Evolutionary conservation across 805 yeast species (phyloP), one percentile per base, ranked within the genome.

Genomic region (Candida krabiensis): DNA sequence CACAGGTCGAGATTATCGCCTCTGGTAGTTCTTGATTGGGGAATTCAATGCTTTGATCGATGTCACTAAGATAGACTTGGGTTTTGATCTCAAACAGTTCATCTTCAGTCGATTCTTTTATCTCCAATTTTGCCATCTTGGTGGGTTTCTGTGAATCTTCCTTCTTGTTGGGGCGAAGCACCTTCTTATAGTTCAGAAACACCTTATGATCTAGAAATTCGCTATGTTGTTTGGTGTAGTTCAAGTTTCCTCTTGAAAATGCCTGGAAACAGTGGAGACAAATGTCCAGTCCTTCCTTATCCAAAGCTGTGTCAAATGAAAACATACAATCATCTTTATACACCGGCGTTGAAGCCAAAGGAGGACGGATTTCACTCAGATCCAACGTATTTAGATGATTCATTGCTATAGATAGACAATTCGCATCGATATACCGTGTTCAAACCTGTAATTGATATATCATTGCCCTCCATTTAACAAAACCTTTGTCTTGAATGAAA

Each of bases 291-390:
- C 95, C 95, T 5, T 57, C 37, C 9, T 50, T 46, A 33, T 73
- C 75, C 35, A 66, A 63, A 4, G 86, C 76, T 0, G 86, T 79
- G 44, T 81, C 91, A 55, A 84, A 91, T 37, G 90, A 83, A 63
- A 77, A 91, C 66, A 85, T 84, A 57, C 97, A 90, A 49, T 89
- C 96, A 64, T 91, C 97, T 56, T 87, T 90, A 53, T 79, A 81
- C 13, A 90, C 77, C 2, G 71, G 66, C 17, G 61, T 44, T 3
- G 66, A 62, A 21, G 65, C 38, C 3, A 48, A 38, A 4, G 67
- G 67, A 4, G 52, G 41, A 5, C 29, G 25, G 9, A 61, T 30
- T 1, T 32, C 25, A 6, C 28, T 9, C n/a, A 46, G 25, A 26
- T 53, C 50, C 5, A 55, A 16, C 2, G 40, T 23, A 8, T 39